A percentile compares a stretch with the other conserved stretches of the same genome.
Evolutionary conservation across 371 early-diverging fungal genomes (phyloP).

Genomic region (Syncephalastrum sp.): DNA sequence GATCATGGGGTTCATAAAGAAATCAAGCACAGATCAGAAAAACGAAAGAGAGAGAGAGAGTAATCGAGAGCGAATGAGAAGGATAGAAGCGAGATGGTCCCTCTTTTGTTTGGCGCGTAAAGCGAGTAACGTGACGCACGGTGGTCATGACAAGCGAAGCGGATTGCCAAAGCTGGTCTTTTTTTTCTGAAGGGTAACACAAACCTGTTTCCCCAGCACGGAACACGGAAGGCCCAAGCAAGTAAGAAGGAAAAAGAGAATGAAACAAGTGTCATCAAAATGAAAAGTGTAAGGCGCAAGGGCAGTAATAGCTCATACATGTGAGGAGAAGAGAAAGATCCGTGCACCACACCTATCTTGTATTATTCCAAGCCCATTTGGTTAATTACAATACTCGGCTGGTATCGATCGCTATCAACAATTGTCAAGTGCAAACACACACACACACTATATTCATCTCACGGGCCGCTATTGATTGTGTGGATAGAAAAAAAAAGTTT

Average conservation of each 20-base stretch:
- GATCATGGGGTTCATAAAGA: neutral
- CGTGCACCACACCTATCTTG: constrained; percentile 13
- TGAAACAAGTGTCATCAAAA: constrained; percentile 3
- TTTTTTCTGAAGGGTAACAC: constrained; percentile 7
- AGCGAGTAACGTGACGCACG: constrained; percentile 9
- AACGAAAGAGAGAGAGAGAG: neutral
- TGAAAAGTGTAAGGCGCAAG: constrained; percentile 1
- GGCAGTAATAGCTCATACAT: neutral
- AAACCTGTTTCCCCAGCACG: constrained; percentile 14
- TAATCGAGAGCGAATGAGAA: constrained; percentile 1
- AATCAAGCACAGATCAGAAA: constrained; percentile 9
- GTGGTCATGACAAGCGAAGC: constrained; percentile 1
- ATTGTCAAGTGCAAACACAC: no score
- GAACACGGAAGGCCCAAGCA: constrained; percentile 12
- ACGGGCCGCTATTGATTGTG: constrained; percentile 5
- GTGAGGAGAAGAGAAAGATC: constrained; percentile 2
- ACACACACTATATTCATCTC: no score
- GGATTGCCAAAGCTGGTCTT: constrained; percentile 14
- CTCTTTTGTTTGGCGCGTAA: constrained; percentile 3
- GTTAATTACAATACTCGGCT: neutral
- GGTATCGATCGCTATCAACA: no score
- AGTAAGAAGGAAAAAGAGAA: constrained; percentile 8
- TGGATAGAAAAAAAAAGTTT: constrained; percentile 15
- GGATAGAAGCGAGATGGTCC: neutral
- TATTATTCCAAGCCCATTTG: constrained; percentile 7